phyloP scores from a whole-genome alignment of 2,329 filamentous ascomycete genomes.

The Balansia obtecta region DNA sequence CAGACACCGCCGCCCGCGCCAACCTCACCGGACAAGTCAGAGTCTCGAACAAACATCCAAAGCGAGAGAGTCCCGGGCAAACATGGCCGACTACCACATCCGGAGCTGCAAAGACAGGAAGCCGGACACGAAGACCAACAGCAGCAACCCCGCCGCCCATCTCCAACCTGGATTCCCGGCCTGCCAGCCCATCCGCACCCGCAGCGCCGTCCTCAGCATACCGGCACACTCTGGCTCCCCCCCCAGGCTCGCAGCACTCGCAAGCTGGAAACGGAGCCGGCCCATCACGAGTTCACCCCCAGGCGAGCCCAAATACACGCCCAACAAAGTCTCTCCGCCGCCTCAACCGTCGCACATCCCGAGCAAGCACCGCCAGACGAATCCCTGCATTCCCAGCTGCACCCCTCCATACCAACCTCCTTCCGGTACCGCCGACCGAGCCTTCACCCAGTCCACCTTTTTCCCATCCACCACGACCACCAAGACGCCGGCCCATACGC shows the following conservation, averaged over 20 bases:
- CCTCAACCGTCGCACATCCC: background rate
- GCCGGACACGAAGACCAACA: background rate
- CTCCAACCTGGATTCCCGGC: slow-evolving; percentile 4
- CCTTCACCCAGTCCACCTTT: slow-evolving; percentile 7
- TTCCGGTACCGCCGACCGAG: slow-evolving; percentile 4
- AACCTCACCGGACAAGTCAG: background rate
- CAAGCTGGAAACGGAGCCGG: slow-evolving; percentile 5
- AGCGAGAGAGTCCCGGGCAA: background rate
- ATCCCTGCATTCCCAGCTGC: background rate
- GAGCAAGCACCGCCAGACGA: background rate
- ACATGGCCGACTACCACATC: background rate
- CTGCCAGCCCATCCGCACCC: slow-evolving; percentile 8
- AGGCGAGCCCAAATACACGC: background rate
- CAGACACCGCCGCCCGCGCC: background rate
- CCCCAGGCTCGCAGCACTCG: slow-evolving; percentile 3
- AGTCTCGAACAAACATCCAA: background rate
- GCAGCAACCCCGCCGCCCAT: background rate
- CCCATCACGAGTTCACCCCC: slow-evolving; percentile 4
- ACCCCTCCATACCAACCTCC: slow-evolving; percentile 7
- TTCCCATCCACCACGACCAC: slow-evolving; percentile 4
- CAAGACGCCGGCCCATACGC: slow-evolving; percentile 5
- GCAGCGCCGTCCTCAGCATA: slow-evolving; percentile 5
- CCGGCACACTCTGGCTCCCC: slow-evolving; percentile 7
- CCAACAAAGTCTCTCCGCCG: background rate
- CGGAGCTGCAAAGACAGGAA: background rate